Conservation (phyloP, 73 alveolate genomes). For the Tetrahymena malaccensis region DNA sequence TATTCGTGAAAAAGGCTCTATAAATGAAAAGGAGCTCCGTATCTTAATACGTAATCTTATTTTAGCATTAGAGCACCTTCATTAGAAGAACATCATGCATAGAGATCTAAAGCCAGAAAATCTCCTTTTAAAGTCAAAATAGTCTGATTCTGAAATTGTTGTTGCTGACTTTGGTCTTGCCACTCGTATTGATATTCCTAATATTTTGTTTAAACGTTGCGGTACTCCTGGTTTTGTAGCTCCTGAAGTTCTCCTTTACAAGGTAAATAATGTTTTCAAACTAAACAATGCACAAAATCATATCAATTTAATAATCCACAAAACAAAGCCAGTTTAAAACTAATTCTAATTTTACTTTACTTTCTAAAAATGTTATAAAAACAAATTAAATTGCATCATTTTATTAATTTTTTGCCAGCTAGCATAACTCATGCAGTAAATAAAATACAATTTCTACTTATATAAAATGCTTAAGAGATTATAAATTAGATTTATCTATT, state of each 20-base stretch:
- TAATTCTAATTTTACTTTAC: background rate
- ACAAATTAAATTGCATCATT: background rate
- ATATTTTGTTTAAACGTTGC: conserved; percentile 20
- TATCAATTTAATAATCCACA: background rate
- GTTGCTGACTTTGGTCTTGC: conserved; percentile 45
- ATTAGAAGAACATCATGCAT: conserved; percentile 18
- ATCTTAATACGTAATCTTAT: background rate
- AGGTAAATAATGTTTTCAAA: background rate
- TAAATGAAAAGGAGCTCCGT: background rate
- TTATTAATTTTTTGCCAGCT: background rate
- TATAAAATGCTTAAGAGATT: no score
- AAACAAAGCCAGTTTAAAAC: background rate
- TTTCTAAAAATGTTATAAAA: no score
- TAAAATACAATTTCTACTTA: background rate
- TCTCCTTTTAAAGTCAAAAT: conserved; percentile 1
- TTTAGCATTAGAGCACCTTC: conserved; percentile 21
- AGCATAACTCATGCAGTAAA: background rate
- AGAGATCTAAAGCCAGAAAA: conserved; percentile 33
- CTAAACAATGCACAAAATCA: background rate
- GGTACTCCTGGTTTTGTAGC: conserved; percentile 52
- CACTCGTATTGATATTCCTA: conserved; percentile 23
- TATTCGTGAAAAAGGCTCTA: conserved; percentile 1
- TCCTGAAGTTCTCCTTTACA: conserved; percentile 32
- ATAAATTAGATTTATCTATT: background rate
- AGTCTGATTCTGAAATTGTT: conserved; percentile 16